Base-by-base conservation (phyloP, 768 basidiomycete genomes). In the Pleurotus pulmonarius region DNA sequence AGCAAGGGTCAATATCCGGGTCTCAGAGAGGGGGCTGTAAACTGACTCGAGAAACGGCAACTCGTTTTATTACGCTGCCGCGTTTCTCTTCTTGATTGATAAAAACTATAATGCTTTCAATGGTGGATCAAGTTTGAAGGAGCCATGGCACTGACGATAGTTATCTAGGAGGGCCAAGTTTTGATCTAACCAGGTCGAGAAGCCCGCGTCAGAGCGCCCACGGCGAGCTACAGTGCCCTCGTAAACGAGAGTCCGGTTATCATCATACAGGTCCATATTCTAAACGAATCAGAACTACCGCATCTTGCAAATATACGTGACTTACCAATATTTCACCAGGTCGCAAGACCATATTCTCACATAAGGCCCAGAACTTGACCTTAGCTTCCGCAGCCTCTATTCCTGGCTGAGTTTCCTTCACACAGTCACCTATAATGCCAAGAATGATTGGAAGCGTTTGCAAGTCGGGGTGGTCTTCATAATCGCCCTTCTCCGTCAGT, bases 371-470 rank as follows among this genome's bases (percentile, higher is more conserved):
- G 58, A 92, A 86, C 65, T 92, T 93, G 61, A 94, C 93, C 67
- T 93, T 93, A 59, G 83, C 81, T 66, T 95, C 93, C 1, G 94
- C 91, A n/a, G 87, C 90, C 58, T 85, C 90, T 58, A 96, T 94
- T 3, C 94, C 94, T 1, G 92, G 92, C 64, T 95, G 87, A 0
- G 91, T 91, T 60, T 87, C 87, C 75, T 90, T 92, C 58, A 96
- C 78, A 59, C 85, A 86, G 46, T 86, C 82, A 26, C 77, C 82
- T 54, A 95, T 63, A 2, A 94, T 80, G 8, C 77, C 77, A 22
- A 90, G 64, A 15, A 90, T 82, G 4, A 92, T 75, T 1, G 92
- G 91, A 5, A 95, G 75, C 3, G 80, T 83, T 58, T 94, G 89
- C 44, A 82, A 65, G 68, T 96, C 94, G 0, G 87, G 86, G 66